These are phyloP conservation scores for Solanum clarkiae DNA, from an alignment of 257 asterid genomes.

Conservation along the genomic window DNA sequence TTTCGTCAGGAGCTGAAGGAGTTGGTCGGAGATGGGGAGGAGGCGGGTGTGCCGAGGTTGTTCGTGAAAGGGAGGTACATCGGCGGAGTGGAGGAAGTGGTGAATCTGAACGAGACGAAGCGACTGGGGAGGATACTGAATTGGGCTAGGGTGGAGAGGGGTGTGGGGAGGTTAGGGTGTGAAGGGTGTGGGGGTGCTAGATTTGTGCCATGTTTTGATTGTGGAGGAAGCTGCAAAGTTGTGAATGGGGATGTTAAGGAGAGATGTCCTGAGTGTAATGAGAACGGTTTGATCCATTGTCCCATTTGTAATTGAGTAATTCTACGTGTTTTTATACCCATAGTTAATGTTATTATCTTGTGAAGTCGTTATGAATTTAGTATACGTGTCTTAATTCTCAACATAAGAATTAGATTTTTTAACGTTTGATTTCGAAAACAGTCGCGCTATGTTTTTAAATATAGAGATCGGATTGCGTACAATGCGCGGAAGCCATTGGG, in stretches of 20 bases:
- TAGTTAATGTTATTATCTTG: not conserved
- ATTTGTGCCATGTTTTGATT: constrained; percentile 73
- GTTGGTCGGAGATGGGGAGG: constrained; percentile 45
- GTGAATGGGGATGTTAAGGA: constrained; percentile 27
- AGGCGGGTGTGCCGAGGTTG: constrained; percentile 52
- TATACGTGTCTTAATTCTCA: not conserved
- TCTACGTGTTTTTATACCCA: not conserved
- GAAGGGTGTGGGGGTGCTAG: constrained; percentile 88
- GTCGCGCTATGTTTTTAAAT: no score
- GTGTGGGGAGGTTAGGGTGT: constrained; percentile 68
- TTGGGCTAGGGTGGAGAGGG: constrained; percentile 83
- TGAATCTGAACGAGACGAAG: constrained; percentile 56
- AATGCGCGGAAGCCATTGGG: no score
- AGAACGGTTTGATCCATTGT: constrained; percentile 30
- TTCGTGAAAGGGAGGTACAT: constrained; percentile 87
- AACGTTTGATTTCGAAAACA: no score
- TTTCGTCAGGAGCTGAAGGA: constrained; percentile 48
- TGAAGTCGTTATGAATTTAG: not conserved
- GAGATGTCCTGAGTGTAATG: constrained; percentile 28
- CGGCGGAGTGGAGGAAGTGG: constrained; percentile 79
- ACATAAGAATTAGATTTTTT: no score
- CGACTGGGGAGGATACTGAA: constrained; percentile 57
- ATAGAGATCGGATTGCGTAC: no score
- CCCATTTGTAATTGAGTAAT: constrained; percentile 17
- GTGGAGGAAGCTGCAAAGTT: constrained; percentile 80